A percentile compares a stretch with the other conserved stretches of the same genome.
phyloP scores from a whole-genome alignment of 176 grass and related monocot genomes.

The Carex littledalei region DNA sequence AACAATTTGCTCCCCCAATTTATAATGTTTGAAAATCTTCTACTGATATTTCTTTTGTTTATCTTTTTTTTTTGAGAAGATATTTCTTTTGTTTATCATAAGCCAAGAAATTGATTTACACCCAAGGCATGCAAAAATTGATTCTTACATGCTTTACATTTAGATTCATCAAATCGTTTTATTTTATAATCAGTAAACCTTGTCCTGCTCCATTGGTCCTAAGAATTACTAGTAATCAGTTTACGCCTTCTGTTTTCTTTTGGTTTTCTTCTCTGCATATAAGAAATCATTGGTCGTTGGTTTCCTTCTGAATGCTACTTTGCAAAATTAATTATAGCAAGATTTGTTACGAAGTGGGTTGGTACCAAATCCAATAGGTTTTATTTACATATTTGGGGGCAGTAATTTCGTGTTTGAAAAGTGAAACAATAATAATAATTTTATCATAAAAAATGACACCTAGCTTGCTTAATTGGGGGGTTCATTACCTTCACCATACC shows the following conservation, averaged over 20 bases:
- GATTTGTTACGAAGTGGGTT: not conserved
- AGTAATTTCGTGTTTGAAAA: not conserved
- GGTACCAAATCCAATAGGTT: not conserved
- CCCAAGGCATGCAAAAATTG: not conserved
- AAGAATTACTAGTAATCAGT: too few relatives aligned
- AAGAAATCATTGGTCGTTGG: not conserved
- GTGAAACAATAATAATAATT: not conserved
- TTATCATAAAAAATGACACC: not conserved
- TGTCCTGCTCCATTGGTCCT: not conserved
- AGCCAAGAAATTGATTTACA: not conserved
- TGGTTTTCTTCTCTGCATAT: not conserved
- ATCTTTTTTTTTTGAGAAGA: too few relatives aligned
- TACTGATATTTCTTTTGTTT: not conserved
- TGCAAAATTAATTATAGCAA: not conserved
- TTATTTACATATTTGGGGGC: not conserved
- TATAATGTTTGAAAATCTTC: not conserved
- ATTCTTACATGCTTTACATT: not conserved
- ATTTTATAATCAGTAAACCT: not conserved
- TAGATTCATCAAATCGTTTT: not conserved
- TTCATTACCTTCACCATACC: not conserved
- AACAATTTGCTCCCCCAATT: not conserved
- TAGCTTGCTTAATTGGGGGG: not conserved
- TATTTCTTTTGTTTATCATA: not conserved
- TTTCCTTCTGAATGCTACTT: not conserved
- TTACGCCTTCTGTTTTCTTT: too few relatives aligned